Base-by-base conservation (phyloP, 192 early-diverging fungal species). In the Backusella parvicylindrica region DNA sequence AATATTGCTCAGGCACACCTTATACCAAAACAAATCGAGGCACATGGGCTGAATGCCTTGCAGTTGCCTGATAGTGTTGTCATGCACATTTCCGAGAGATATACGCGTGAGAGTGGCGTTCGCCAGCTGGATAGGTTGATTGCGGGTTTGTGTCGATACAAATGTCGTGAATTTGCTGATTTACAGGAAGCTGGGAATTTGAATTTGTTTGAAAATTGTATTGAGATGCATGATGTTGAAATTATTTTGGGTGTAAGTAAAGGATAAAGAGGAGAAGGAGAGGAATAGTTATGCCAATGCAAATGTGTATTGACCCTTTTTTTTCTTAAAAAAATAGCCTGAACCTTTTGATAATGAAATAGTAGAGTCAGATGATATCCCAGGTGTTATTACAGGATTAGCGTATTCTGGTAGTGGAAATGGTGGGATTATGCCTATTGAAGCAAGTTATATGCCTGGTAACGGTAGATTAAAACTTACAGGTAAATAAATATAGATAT, bases 31-130 rank as follows among this genome's bases (percentile, higher is more conserved):
- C 92, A 94, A 75, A 85, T 88, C 12, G 70, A 66, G 28, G 78
- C 73, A 15, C 92, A 95, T 80, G 94, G 93, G 0, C 74, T 95
- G 0, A 47, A 56, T 7, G 37, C 68, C 1, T 74, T 95, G 0
- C 72, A 76, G 12, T 82, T 95, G 18, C 73, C 79, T 2, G 85
- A 92, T 67, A 83, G 84, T 21, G 86, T 88, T 0, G 36, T 96
- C 0, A 64, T 88, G 30, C 88, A 86, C 60, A 84, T 95, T n/a
- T 88, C 89, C 3, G 90, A 86, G 2, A 87, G 84, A 1, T 96
- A 94, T 79, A 93, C 92, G 12, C 86, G 95, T 21, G 95, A 96
- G 81, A 89, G 89, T 50, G 95, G 95, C 4, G 95, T 96, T 1
- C 88, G 95, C 40, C 89, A 85, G 47, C 73, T 96, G 11, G 90